Evolutionary conservation across 2,329 filamentous ascomycete species (phyloP), one percentile per base, ranked within the genome.

Genomic region (Phaeosphaeriaceae sp.): DNA sequence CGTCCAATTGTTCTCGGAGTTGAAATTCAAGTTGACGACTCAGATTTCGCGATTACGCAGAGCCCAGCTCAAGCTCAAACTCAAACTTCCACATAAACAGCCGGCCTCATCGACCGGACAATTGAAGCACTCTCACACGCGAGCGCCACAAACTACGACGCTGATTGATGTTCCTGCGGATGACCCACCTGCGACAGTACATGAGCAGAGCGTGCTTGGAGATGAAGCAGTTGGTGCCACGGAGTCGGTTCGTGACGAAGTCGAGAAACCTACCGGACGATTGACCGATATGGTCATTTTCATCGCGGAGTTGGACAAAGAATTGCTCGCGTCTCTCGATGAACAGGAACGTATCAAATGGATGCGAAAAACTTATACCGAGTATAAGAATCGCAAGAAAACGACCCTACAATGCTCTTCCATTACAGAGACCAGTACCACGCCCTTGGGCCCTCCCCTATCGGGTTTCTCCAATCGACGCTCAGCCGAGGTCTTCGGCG

Each of bases 291-390:
- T 51, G 9, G 36, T 25, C 46, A 41, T 27, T 15, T 53, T 53
- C 42, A n/a, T 53, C 2, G 27, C 13, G 21, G 27, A 25, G 13
- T 20, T 53, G 20, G 51, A 53, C 10, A 21, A 33, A 19, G 17
- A 31, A 10, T 15, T 24, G 25, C 21, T 53, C 13, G 27, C 24
- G 17, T 36, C 51, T 13, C 22, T 24, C 20, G 25, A 21, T 21
- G 42, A 47, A 11, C n/a, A 47, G 11, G 31, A 47, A 41, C 42
- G 22, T 10, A n/a, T 25, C 0, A 17, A 40, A 9, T 53, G 44
- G 51, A 47, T 53, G 45, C 51, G 44, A 11, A 11, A 53, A 19
- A n/a, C 19, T 3, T 53, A 53, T 25, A 48, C 51, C 11, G 42
- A 33, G 7, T 53, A 41, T 19, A 53, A 53, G 21, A 22, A 9